phyloP scores from a whole-genome alignment of 164 flowering plant genomes.

The Magnolia changhungtana region DNA sequence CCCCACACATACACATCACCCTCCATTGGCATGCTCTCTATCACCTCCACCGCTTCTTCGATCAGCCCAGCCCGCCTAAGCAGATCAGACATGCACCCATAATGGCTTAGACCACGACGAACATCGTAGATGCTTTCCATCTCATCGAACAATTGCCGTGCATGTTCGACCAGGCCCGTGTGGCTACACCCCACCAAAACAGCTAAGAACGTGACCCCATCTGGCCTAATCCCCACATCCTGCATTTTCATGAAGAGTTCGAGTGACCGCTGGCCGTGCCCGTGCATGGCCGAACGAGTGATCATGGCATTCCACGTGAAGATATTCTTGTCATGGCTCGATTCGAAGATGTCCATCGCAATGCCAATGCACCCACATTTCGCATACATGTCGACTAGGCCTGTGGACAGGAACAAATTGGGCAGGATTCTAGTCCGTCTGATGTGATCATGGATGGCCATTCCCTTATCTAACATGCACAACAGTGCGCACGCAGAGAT shows the following conservation, averaged over 20 bases:
- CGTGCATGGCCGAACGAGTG: constrained; percentile 69
- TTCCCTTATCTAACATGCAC: constrained; percentile 56
- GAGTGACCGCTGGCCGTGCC: constrained; percentile 36
- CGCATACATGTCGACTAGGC: constrained; percentile 71
- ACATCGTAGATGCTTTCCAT: constrained; percentile 59
- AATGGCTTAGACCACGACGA: constrained; percentile 64
- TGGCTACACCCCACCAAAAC: constrained; percentile 78
- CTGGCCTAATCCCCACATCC: constrained; percentile 44
- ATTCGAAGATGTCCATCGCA: constrained; percentile 50
- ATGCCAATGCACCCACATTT: constrained; percentile 67
- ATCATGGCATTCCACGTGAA: constrained; percentile 82
- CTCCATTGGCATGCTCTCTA: constrained; percentile 51
- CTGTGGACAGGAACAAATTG: constrained; percentile 50
- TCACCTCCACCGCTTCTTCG: constrained; percentile 54
- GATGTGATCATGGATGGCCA: constrained; percentile 42
- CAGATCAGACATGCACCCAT: constrained; percentile 84
- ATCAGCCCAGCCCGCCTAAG: constrained; percentile 74
- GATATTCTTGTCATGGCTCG: constrained; percentile 40
- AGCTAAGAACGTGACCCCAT: constrained; percentile 60
- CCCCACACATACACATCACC: constrained; percentile 83
- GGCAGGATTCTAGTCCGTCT: constrained; percentile 24
- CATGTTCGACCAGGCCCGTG: constrained; percentile 54
- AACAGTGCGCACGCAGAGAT: constrained; percentile 74
- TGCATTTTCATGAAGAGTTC: constrained; percentile 52
- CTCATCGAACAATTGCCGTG: constrained; percentile 40